Evolutionary conservation across 495 filamentous ascomycete species (phyloP), one percentile per base, ranked within the genome.

Genomic region (Xylona heveae): DNA sequence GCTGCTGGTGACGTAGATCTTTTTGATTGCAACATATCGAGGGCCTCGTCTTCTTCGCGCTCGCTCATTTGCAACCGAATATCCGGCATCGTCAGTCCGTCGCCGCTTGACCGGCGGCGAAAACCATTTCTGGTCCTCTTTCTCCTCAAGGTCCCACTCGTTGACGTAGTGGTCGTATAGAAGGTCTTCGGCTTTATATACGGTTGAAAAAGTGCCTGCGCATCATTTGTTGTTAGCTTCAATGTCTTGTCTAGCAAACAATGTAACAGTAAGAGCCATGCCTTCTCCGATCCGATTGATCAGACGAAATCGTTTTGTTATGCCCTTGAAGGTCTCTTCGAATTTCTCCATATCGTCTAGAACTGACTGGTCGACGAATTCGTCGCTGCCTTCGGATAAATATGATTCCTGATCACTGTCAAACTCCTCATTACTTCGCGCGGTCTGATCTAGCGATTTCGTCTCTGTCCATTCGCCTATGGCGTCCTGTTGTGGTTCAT

Each of bases 151-250:
- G 43, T 94, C 82, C 88, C 88, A 95, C 30, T 71, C 63, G 50
- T 94, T 94, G 24, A 74, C 53, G 53, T 80, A 90, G 27, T 63
- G 49, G 31, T 91, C 65, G 45, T 94, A 93, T 17, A 68, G 60
- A n/a, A 94, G 55, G 48, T 99, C 90, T 52, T 99, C 88, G 21
- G 88, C 88, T 50, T 95, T 95, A 55, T 95, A 99, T 0, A 99
- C 88, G 7, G 85, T 94, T 0, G 85, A 94, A 45, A 99, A 99
- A 12, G 88, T 99, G 22, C 83, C 79, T 85, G 43, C 21, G 12
- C 6, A 7, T 21, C 2, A n/a, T 31, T 20, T 6, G 16, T 7
- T 10, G 22, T 10, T 20, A 22, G 36, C 37, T 36, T 30, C 4
- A 4, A 3, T 9, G 38, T 9, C 32, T 34, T 16, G 19, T 28